phyloP scores from a whole-genome alignment of 805 yeast species.

The Lipomyces kockii region DNA sequence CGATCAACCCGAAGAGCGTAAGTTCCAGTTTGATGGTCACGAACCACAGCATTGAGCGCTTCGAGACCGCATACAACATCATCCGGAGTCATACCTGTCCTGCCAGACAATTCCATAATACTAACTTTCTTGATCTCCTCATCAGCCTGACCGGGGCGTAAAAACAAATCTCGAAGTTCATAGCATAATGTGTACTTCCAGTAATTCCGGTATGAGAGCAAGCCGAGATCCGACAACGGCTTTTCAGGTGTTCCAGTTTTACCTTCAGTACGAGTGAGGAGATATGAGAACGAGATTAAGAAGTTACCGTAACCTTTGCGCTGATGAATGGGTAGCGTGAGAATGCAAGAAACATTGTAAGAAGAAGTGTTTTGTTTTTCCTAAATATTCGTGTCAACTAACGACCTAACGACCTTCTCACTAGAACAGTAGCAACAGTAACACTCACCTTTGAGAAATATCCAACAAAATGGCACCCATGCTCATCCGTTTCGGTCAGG shows the following conservation, averaged over 20 bases:
- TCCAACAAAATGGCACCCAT: constrained; percentile 80
- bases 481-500: constrained; percentile 66
- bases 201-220: constrained; percentile 80
- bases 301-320: constrained; percentile 88
- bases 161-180: constrained; percentile 45
- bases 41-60: constrained; percentile 64
- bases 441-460: constrained; percentile 81
- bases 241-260: constrained; percentile 93
- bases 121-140: constrained; percentile 44
- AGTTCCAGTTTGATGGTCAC: constrained; percentile 51
- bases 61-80: constrained; percentile 90
- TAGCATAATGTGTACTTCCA: constrained; percentile 75
- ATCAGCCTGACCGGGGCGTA: constrained; percentile 19
- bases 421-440: not conserved
- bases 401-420: not conserved
- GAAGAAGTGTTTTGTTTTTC: constrained; percentile 65
- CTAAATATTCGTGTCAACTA: constrained; percentile 6
- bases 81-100: constrained; percentile 84
- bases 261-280: constrained; percentile 73
- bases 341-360: constrained; percentile 86
- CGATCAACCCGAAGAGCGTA: constrained; percentile 63
- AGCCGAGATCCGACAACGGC: constrained; percentile 86
- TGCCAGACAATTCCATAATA: constrained; percentile 63
- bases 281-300: constrained; percentile 85
- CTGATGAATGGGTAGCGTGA: constrained; percentile 87